Percentiles rank a stretch among this genome's conserved stretches.
phyloP scores from a whole-genome alignment of 805 yeast species.

The Yarrowia osloensis region DNA sequence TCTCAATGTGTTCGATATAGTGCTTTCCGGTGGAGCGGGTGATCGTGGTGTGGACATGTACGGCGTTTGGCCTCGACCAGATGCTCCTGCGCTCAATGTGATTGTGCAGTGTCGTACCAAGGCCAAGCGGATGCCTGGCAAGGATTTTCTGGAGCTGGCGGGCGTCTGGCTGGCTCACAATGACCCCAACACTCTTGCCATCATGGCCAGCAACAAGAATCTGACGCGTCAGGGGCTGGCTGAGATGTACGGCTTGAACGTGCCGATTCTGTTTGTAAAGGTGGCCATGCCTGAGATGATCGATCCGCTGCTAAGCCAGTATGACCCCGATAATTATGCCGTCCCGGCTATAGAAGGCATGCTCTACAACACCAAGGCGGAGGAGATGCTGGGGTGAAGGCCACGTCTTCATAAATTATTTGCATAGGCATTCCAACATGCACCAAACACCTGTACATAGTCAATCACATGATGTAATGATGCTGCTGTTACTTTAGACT shows the following conservation, averaged over 20 bases:
- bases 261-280: slow-evolving; percentile 21
- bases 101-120: slow-evolving; percentile 25
- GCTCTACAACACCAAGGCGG: slow-evolving; percentile 9
- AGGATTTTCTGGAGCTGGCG: slow-evolving; percentile 16
- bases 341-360: slow-evolving; percentile 20
- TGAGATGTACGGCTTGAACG: slow-evolving; percentile 4
- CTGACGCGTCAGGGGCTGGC: slow-evolving; percentile 14
- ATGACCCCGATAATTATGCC: slow-evolving; percentile 12
- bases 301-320: slow-evolving; percentile 13
- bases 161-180: slow-evolving; percentile 22
- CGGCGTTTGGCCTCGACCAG: slow-evolving; percentile 11
- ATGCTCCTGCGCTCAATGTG: background rate
- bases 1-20: slow-evolving; percentile 4
- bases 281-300: slow-evolving; percentile 1
- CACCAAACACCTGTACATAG: background rate
- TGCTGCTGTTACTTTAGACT: too few species aligned
- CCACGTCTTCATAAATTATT: too few species aligned
- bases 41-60: slow-evolving; percentile 22
- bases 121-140: slow-evolving; percentile 15
- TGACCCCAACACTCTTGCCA: slow-evolving; percentile 6
- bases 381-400: background rate
- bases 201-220: slow-evolving; percentile 18
- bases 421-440: background rate
- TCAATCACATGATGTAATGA: too few species aligned
- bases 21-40: slow-evolving; percentile 19